Percentiles rank a stretch among this genome's conserved stretches.
Evolutionary conservation across 306 rosid species (phyloP).

Genomic region (Ziziphus jujuba): DNA sequence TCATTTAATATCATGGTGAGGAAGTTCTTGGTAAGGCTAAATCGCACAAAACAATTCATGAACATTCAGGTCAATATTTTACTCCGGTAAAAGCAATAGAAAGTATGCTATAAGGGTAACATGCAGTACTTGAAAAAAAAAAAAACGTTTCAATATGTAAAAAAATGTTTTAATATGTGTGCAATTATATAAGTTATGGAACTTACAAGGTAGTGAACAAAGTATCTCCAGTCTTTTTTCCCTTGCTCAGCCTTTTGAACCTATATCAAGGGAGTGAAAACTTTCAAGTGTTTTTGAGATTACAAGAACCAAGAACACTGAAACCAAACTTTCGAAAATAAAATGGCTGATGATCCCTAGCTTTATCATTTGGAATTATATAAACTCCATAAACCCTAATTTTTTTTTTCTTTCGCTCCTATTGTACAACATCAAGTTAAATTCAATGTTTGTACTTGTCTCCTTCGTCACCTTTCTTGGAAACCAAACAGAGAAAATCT

Average conservation of each 20-base stretch:
- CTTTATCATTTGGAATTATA: not conserved
- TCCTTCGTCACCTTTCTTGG: not conserved
- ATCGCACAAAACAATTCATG: not conserved
- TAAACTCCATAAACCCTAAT: not conserved
- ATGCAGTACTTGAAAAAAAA: not conserved
- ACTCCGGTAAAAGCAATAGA: not conserved
- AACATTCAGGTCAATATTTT: not conserved
- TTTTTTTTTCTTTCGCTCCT: not conserved
- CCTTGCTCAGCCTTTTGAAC: slow-evolving; percentile 83
- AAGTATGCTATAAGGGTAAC: not conserved
- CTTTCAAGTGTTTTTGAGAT: slow-evolving; percentile 10
- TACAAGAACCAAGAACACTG: not conserved
- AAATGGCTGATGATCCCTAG: not conserved
- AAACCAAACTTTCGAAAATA: not conserved
- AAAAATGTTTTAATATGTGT: not conserved
- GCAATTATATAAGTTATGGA: slow-evolving; percentile 8
- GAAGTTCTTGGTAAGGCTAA: slow-evolving; percentile 4
- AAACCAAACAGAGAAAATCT: not conserved
- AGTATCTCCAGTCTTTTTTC: slow-evolving; percentile 89
- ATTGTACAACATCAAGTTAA: not conserved
- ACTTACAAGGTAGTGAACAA: slow-evolving; percentile 97
- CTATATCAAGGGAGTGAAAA: slow-evolving; percentile 36
- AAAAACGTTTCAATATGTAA: not conserved
- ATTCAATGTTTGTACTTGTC: not conserved
- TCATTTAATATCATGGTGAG: slow-evolving; percentile 10